A percentile compares a stretch with the other conserved stretches of the same genome.
phyloP scores from a whole-genome alignment of 768 basidiomycete genomes.

The Panellus pusillus region DNA sequence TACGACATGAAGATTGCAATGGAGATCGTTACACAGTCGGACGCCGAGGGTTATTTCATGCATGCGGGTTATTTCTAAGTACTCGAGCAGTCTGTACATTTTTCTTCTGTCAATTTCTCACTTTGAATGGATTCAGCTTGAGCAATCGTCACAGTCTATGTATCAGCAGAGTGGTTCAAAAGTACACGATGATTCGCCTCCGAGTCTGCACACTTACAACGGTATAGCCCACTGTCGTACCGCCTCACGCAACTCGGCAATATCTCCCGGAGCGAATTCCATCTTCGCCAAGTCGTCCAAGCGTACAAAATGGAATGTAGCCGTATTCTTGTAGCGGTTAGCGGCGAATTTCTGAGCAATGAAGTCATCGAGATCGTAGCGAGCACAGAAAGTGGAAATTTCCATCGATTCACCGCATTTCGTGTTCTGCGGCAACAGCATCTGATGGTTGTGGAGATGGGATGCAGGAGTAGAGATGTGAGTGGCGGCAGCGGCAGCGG shows the following conservation, averaged over 20 bases:
- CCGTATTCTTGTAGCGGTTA: background rate
- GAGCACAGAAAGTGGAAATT: background rate
- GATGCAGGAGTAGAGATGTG: background rate
- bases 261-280: background rate
- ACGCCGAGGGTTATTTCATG: constrained; percentile 21
- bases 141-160: no score
- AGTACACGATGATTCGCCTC: background rate
- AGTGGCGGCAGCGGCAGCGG: no score
- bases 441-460: background rate
- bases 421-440: background rate
- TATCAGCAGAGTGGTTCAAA: background rate
- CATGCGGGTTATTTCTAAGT: constrained; percentile 23
- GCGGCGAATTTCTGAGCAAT: background rate
- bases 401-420: background rate
- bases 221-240: constrained; percentile 1
- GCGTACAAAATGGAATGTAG: background rate
- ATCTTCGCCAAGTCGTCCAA: background rate
- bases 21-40: constrained; percentile 12
- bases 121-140: background rate
- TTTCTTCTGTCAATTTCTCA: background rate
- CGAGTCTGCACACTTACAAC: background rate
- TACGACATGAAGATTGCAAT: constrained; percentile 12
- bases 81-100: background rate
- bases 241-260: constrained; percentile 6
- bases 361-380: background rate